phyloP scores from a whole-genome alignment of 2,329 filamentous ascomycete genomes.

The Didymella segeticola region DNA sequence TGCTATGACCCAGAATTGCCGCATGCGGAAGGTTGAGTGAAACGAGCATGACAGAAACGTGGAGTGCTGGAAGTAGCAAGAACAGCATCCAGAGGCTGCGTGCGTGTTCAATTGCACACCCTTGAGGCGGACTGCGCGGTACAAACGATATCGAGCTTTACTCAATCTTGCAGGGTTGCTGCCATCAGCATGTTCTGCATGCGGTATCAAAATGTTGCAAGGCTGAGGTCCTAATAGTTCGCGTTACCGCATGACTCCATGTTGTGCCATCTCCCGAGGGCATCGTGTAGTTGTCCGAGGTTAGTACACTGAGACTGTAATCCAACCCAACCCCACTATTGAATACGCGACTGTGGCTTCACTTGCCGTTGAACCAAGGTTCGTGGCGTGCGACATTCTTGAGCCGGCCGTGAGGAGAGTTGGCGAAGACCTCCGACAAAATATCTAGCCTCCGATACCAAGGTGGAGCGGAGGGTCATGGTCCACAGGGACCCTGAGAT shows the following conservation, averaged over 20 bases:
- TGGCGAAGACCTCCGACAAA: constrained; percentile 19
- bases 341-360: constrained; percentile 8
- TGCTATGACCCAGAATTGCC: constrained; percentile 9
- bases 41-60: constrained; percentile 10
- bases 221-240: constrained; percentile 6
- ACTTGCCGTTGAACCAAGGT: constrained; percentile 3
- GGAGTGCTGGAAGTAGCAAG: constrained; percentile 18
- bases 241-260: constrained; percentile 8
- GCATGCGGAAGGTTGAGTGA: constrained; percentile 19
- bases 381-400: background rate
- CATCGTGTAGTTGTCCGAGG: constrained; percentile 2
- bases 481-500: constrained; percentile 38
- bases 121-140: constrained; percentile 38
- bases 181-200: constrained; percentile 20
- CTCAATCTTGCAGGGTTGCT: constrained; percentile 40
- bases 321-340: background rate
- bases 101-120: constrained; percentile 4
- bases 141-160: constrained; percentile 31
- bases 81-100: constrained; percentile 10
- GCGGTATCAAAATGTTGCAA: constrained; percentile 6
- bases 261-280: constrained; percentile 2
- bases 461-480: constrained; percentile 21
- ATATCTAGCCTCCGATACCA: constrained; percentile 21
- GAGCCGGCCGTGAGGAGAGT: constrained; percentile 20
- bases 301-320: constrained; percentile 3